Percentiles rank a stretch among this genome's conserved stretches.
phyloP scores from a whole-genome alignment of 2,329 filamentous ascomycete genomes.

The Ophiostoma piceae region DNA sequence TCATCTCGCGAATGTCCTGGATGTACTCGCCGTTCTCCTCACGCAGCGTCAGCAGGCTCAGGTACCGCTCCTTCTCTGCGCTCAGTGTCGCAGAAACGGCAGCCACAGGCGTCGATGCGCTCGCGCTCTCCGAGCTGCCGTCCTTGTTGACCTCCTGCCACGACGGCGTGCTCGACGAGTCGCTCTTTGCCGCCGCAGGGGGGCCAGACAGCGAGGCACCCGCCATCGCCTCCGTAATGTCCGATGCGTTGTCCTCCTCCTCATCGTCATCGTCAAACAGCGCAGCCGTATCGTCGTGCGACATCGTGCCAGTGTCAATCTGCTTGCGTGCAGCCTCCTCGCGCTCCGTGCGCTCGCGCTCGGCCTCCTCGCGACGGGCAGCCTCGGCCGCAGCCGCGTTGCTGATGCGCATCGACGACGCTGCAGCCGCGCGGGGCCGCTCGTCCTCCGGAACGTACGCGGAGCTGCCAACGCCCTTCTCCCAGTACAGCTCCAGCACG shows the following conservation, averaged over 20 bases:
- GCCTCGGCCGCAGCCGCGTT: conserved; percentile 67
- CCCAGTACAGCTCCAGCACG: conserved; percentile 95
- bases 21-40: conserved; percentile 95
- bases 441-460: conserved; percentile 96
- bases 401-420: conserved; percentile 61
- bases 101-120: conserved; percentile 85
- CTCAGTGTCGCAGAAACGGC: conserved; percentile 64
- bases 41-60: conserved; percentile 80
- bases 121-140: conserved; percentile 39
- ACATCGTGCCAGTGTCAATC: conserved; percentile 90
- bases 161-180: conserved; percentile 85
- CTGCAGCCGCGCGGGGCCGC: conserved; percentile 69
- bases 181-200: conserved; percentile 86
- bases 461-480: conserved; percentile 96
- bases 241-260: conserved; percentile 83
- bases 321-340: conserved; percentile 90
- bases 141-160: conserved; percentile 63
- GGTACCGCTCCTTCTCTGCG: conserved; percentile 92
- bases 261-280: conserved; percentile 94
- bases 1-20: conserved; percentile 98
- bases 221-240: conserved; percentile 84
- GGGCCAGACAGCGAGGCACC: conserved; percentile 85
- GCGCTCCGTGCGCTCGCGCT: conserved; percentile 73
- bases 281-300: conserved; percentile 88
- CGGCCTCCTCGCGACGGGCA: conserved; percentile 75